These are phyloP conservation scores for Rubia tinctorum DNA, from an alignment of 305 asterid genomes.

Conservation along the genomic window DNA sequence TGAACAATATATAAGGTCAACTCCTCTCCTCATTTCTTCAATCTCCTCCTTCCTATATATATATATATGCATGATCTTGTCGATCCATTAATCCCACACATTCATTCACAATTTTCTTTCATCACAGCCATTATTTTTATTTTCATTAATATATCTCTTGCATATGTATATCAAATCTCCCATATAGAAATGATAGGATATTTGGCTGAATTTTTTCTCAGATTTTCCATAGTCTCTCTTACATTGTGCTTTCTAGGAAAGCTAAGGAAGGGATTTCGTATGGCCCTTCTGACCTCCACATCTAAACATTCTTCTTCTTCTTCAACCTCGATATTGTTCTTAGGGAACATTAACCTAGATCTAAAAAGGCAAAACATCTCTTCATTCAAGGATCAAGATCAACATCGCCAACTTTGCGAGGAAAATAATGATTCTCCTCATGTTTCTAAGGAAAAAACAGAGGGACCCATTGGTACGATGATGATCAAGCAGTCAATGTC, in stretches of 20 bases:
- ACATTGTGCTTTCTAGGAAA: slow-evolving; percentile 23
- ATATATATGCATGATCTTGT: not conserved
- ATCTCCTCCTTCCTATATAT: not conserved
- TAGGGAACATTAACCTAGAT: slow-evolving; percentile 3
- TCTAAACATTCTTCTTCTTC: slow-evolving; percentile 21
- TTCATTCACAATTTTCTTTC: not conserved
- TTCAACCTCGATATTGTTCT: not conserved
- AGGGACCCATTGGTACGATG: not conserved
- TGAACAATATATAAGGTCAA: not conserved
- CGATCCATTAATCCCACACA: not conserved
- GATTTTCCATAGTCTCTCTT: slow-evolving; percentile 26
- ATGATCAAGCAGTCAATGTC: slow-evolving; percentile 17
- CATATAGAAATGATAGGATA: slow-evolving; percentile 23
- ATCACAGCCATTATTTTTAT: not conserved
- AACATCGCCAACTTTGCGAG: not conserved
- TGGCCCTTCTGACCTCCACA: slow-evolving; percentile 29
- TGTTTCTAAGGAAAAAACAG: not conserved
- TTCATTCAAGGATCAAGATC: not conserved
- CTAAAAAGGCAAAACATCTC: not conserved
- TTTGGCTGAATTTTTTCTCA: slow-evolving; percentile 20
- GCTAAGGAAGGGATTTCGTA: slow-evolving; percentile 17
- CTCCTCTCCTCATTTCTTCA: not conserved
- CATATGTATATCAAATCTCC: not conserved
- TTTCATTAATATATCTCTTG: not conserved
- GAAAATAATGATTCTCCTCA: not conserved